Conservation (phyloP, 2,329 filamentous ascomycete genomes). For the Elsinoe australis region DNA sequence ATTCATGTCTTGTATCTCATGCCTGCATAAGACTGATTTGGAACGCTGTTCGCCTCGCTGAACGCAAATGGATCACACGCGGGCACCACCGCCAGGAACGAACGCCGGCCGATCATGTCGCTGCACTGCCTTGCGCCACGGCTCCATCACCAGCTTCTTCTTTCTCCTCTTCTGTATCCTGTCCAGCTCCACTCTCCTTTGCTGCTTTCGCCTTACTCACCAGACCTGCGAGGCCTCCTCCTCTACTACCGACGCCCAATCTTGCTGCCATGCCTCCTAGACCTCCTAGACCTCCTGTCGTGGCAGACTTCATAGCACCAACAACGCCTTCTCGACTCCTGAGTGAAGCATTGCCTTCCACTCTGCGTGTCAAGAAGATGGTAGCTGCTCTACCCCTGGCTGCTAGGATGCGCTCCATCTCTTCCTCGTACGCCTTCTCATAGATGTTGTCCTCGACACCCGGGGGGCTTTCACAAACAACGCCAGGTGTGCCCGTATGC, state of each 20-base stretch:
- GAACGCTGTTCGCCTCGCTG: background rate
- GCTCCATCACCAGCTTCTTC: background rate
- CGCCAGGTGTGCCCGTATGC: constrained; percentile 32
- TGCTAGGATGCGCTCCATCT: constrained; percentile 63
- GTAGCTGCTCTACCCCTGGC: constrained; percentile 44
- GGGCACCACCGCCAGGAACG: too few species aligned
- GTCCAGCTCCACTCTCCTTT: background rate
- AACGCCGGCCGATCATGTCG: too few species aligned
- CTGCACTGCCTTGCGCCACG: background rate
- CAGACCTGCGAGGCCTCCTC: constrained; percentile 29
- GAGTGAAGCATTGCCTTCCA: constrained; percentile 39
- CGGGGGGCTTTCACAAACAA: constrained; percentile 77
- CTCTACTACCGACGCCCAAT: background rate
- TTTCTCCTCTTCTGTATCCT: background rate
- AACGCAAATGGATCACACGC: too few species aligned
- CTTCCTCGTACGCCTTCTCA: constrained; percentile 75
- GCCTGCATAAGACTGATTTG: background rate
- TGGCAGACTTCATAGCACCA: constrained; percentile 9
- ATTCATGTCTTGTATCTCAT: constrained; percentile 1
- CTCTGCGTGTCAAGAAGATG: constrained; percentile 49
- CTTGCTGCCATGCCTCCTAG: constrained; percentile 3
- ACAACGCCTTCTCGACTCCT: constrained; percentile 27
- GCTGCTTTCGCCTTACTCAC: constrained; percentile 22
- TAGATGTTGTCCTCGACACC: constrained; percentile 83
- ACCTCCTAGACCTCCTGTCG: background rate